Evolutionary conservation across 768 basidiomycete genomes (phyloP), one percentile per base, ranked within the genome.

Genomic region (Mycena alexandri): DNA sequence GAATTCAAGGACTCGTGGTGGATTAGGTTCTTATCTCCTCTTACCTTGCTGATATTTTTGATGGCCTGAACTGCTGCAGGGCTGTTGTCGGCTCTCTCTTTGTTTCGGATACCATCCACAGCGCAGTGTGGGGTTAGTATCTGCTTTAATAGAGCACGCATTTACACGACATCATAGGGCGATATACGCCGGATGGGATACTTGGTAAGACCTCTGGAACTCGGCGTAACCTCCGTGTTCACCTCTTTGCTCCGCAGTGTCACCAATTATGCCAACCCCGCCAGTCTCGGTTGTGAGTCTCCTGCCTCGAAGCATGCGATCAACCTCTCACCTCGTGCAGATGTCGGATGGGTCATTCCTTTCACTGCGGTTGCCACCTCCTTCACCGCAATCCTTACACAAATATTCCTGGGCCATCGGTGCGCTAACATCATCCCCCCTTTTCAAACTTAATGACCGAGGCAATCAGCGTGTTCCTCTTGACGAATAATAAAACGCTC

Each of bases 331-430:
- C 5, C n/a, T 36, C 19, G 25, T 24, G 24, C n/a, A 78, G 78
- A 63, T 33, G 69, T 62, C 44, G 53, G 61, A 6, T 81, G 80
- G 80, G 76, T 78, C 11, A 75, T 76, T 41, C 73, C 74, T 3
- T 78, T 80, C 51, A 81, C 79, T 0, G 76, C 78, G 12, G 65
- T 79, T 34, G 75, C 70, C 2, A 78, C 74, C 12, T 72, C 76
- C 1, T 68, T 77, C 19, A 73, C 79, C 3, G 80, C 79, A 3
- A 55, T 81, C 29, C 65, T 77, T 19, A 80, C 80, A 0, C 80
- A 81, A 47, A 34, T 77, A n/a, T 80, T 76, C 63, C 70, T 80
- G 1, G 78, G 70, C 0, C 68, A 72, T 24, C 76, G 78, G 78
- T 71, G 42, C 8, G 60, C 51, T 12, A 5, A 11, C 22, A 14